Percentiles rank a stretch among this genome's conserved stretches.
These are phyloP conservation scores for Quercus agrifolia DNA, from an alignment of 306 rosid species.

Conservation along the genomic window DNA sequence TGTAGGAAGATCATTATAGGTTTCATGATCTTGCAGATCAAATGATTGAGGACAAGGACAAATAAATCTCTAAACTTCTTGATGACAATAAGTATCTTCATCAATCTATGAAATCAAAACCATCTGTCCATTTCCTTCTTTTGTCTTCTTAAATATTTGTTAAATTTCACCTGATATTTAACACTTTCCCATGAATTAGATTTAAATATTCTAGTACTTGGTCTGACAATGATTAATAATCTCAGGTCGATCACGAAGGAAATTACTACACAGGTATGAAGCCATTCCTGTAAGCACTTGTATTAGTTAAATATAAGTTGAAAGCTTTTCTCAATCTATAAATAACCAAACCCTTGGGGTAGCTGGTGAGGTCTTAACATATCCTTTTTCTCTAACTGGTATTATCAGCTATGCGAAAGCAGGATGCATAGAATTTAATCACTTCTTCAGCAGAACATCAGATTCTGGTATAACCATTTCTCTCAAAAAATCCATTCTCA, in stretches of 20 bases:
- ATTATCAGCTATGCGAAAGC: conserved; percentile 56
- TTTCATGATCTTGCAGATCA: conserved; percentile 87
- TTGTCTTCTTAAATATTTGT: conserved; percentile 7
- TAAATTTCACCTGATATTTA: conserved; percentile 18
- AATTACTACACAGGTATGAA: conserved; percentile 48
- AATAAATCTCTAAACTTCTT: conserved; percentile 74
- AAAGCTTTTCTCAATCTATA: conserved; percentile 4
- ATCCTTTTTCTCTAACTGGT: conserved; percentile 28
- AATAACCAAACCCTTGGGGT: conserved; percentile 10
- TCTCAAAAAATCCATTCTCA: not conserved
- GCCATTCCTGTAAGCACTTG: not conserved
- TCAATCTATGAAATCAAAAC: conserved; percentile 66
- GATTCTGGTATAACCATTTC: conserved; percentile 62
- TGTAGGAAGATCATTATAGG: conserved; percentile 82
- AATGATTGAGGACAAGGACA: conserved; percentile 89
- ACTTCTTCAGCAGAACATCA: conserved; percentile 78
- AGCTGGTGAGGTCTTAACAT: conserved; percentile 9
- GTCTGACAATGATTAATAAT: too few species aligned
- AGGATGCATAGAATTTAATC: conserved; percentile 53
- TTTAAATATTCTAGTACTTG: conserved; percentile 15
- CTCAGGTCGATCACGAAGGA: too few species aligned
- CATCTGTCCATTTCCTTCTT: conserved; percentile 42
- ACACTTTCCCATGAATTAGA: not conserved
- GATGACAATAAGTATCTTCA: conserved; percentile 79
- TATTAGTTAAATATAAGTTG: conserved; percentile 4